phyloP scores from a whole-genome alignment of 129 eudicot genomes.

The Flaveria sonorensis region DNA sequence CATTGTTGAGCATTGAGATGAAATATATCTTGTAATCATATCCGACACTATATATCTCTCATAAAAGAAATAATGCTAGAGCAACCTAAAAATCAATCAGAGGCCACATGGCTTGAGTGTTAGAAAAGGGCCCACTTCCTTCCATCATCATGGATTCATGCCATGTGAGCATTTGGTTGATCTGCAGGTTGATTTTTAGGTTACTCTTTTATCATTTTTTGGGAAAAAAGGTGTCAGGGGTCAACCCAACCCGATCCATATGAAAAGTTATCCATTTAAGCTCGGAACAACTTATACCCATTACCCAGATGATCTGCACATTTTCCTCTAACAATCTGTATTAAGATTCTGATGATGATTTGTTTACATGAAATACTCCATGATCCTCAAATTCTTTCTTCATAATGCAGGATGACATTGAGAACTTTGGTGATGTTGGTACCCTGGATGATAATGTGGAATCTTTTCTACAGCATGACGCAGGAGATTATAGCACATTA shows the following conservation, averaged over 20 bases:
- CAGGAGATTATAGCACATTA: slow-evolving; percentile 84
- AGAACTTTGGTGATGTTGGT: slow-evolving; percentile 79
- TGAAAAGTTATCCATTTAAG: background rate
- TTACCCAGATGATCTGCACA: background rate
- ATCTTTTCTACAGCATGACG: slow-evolving; percentile 87
- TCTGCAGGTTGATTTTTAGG: background rate
- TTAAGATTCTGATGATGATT: slow-evolving; percentile 4
- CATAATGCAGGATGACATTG: slow-evolving; percentile 83
- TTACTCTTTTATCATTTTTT: background rate
- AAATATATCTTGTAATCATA: background rate
- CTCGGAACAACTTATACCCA: background rate
- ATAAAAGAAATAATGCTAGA: background rate
- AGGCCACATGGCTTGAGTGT: background rate
- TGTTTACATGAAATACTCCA: slow-evolving; percentile 13
- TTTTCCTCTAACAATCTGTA: slow-evolving; percentile 7
- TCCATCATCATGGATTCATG: background rate
- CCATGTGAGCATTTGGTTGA: background rate
- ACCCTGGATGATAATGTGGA: slow-evolving; percentile 86
- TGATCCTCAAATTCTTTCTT: slow-evolving; percentile 30
- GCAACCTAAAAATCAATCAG: background rate
- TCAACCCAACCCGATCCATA: background rate
- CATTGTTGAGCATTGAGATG: background rate
- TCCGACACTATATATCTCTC: background rate
- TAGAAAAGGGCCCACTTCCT: background rate
- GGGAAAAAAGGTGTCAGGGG: background rate